Evolutionary conservation across 306 rosid species (phyloP).

Genomic region (Quercus ilex): DNA sequence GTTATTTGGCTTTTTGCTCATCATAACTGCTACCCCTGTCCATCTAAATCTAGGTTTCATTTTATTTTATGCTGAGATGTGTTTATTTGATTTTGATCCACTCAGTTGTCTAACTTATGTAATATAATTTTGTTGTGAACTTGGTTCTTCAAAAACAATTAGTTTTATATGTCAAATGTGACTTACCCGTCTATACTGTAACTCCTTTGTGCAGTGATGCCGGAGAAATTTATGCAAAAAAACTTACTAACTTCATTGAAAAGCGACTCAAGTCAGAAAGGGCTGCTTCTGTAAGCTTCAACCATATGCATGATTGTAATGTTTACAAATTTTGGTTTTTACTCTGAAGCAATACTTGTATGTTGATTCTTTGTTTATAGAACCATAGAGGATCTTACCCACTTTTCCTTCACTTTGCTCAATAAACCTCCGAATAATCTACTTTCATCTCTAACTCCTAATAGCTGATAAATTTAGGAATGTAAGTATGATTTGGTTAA

Average conservation of each 20-base stretch:
- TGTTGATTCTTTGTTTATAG: constrained; percentile 4
- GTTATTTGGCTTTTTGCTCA: background rate
- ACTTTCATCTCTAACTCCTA: background rate
- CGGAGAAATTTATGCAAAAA: constrained; percentile 81
- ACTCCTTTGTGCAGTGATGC: constrained; percentile 58
- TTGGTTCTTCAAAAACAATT: background rate
- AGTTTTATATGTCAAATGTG: constrained; percentile 3
- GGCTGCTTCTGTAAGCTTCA: constrained; percentile 89
- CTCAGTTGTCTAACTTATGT: background rate
- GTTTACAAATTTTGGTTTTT: constrained; percentile 17
- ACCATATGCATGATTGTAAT: constrained; percentile 14
- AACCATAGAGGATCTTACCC: background rate
- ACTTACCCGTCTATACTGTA: constrained; percentile 16
- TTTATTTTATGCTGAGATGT: background rate
- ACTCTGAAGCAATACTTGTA: constrained; percentile 9
- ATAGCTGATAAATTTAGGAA: background rate
- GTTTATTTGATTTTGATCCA: background rate
- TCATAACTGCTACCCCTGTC: background rate
- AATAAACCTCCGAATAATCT: background rate
- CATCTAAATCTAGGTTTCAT: background rate
- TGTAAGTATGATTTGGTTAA: background rate
- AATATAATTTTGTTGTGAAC: background rate
- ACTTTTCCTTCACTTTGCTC: background rate
- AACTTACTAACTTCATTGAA: constrained; percentile 82
- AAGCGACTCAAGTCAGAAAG: constrained; percentile 95